Evolutionary conservation across 1,284 basidiomycete species (phyloP).

Genomic region (Moesziomyces antarcticus): DNA sequence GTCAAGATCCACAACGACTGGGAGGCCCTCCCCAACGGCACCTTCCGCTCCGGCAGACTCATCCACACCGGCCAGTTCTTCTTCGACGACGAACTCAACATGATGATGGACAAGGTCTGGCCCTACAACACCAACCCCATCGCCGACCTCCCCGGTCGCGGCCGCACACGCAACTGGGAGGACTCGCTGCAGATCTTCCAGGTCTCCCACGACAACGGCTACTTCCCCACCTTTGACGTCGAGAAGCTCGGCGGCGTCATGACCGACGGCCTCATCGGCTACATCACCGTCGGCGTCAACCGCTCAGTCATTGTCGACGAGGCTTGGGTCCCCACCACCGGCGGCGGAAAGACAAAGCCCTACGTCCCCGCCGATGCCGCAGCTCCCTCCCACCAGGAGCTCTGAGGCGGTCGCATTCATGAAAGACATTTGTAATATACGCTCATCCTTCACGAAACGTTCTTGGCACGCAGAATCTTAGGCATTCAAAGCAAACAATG

Average conservation of each 20-base stretch:
- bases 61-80: conserved; percentile 76
- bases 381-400: conserved; percentile 34
- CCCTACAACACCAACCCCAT: conserved; percentile 70
- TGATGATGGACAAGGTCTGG: conserved; percentile 68
- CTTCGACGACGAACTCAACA: conserved; percentile 75
- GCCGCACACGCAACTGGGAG: conserved; percentile 70
- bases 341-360: conserved; percentile 44
- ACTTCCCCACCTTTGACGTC: conserved; percentile 69
- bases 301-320: conserved; percentile 50
- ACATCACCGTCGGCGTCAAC: conserved; percentile 69
- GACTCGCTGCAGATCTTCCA: conserved; percentile 70
- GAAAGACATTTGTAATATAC: not conserved
- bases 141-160: conserved; percentile 61
- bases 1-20: conserved; percentile 69
- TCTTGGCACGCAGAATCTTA: not conserved
- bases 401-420: conserved; percentile 7
- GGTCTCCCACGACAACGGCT: conserved; percentile 67
- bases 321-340: conserved; percentile 51
- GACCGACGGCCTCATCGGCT: conserved; percentile 69
- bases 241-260: conserved; percentile 69
- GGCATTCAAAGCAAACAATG: too few relatives aligned
- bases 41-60: conserved; percentile 70
- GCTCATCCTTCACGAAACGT: not conserved
- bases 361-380: conserved; percentile 23
- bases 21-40: conserved; percentile 68